phyloP scores from a whole-genome alignment of 1,139 yeast genomes.

The Candida dubliniensis region DNA sequence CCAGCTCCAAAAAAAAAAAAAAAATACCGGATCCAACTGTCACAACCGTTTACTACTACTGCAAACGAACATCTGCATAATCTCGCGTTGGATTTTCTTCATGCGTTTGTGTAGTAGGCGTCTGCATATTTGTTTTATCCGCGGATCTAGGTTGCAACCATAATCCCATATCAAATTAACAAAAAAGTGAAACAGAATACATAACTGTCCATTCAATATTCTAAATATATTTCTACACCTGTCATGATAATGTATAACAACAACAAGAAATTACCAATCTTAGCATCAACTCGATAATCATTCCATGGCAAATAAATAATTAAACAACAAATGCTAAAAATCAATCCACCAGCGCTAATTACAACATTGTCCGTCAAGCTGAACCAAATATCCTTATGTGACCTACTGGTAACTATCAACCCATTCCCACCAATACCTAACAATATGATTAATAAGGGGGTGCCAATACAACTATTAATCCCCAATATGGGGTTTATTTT shows the following conservation, averaged over 20 bases:
- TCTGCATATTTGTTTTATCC: too few relatives aligned
- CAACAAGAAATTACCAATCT: conserved; percentile 26
- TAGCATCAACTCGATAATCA: conserved; percentile 36
- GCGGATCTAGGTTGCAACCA: too few relatives aligned
- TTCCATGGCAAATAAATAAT: conserved; percentile 33
- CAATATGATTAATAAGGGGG: conserved; percentile 39
- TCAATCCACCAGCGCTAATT: conserved; percentile 28
- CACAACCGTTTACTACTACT: too few relatives aligned
- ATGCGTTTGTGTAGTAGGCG: too few relatives aligned
- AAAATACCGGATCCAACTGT: too few relatives aligned
- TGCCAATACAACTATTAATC: conserved; percentile 43
- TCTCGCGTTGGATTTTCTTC: too few relatives aligned
- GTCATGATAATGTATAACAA: conserved; percentile 24
- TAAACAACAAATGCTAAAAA: conserved; percentile 24
- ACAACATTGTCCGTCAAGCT: conserved; percentile 25
- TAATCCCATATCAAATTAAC: too few relatives aligned
- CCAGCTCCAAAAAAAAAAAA: too few relatives aligned
- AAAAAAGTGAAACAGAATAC: too few relatives aligned
- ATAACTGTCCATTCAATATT: conserved; percentile 2
- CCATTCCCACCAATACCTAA: conserved; percentile 45
- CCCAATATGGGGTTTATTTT: conserved; percentile 39
- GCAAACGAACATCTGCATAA: too few relatives aligned
- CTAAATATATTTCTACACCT: conserved; percentile 18
- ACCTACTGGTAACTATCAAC: conserved; percentile 14
- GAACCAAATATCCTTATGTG: conserved; percentile 21